Evolutionary conservation across 2,329 filamentous ascomycete species (phyloP), one percentile per base, ranked within the genome.

Genomic region (Volutella citrinella): DNA sequence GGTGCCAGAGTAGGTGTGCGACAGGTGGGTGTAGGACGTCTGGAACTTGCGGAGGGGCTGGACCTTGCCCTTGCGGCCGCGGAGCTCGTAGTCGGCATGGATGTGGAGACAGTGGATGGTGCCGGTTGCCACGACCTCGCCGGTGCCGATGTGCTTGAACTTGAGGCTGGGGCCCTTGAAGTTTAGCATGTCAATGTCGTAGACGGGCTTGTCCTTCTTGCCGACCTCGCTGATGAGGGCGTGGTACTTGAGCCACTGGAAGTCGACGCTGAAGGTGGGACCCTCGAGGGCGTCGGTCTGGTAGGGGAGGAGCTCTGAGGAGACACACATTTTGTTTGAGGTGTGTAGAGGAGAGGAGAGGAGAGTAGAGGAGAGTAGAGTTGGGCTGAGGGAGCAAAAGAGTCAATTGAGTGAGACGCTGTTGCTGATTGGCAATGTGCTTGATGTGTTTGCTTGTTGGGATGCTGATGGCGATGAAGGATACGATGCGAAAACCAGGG

Each of bases 11-110:
- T 40, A 51, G 29, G 37, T 38, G 32, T 42, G 37, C 1, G 48
- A 51, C 1, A 50, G 21, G 18, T 51, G 47, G 3, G 43, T 50
- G 30, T 51, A 51, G 7, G 36, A 38, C n/a, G 48, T 51, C 7
- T 32, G n/a, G 7, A 43, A 35, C 20, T 41, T 47, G 10, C 28
- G 40, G 10, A 50, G 34, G 10, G 48, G 45, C 19, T 51, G 50
- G 13, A 51, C 36, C 3, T 40, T 43, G 19, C 45, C 40, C 23
- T 50, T 51, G 17, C 27, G 27, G 14, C 47, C 48, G 8, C 35
- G 28, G 8, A 50, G 27, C 9, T 50, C 45, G 21, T 51, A 51
- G 27, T 48, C 34, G 14, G 48, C 35, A 5, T 50, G 34, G 18
- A 51, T 51, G 19, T 45, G 39, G 21, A 51, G 22, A 3, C 40